Base-by-base conservation (phyloP, 208 protist species). In the Blastocrithidia nonstop region DNA sequence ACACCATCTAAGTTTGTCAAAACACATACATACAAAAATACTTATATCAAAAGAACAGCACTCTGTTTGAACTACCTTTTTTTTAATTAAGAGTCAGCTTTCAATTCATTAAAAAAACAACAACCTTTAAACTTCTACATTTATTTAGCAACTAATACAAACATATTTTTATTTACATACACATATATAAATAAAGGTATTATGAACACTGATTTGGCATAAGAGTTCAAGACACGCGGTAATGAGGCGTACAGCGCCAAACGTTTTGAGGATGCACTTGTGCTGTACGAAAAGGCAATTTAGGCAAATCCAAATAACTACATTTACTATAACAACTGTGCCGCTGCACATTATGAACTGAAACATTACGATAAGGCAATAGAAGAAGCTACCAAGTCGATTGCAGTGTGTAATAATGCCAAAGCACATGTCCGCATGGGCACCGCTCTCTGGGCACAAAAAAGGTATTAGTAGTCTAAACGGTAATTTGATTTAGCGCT, bases 321-420 rank as follows among this genome's bases (percentile, higher is more conserved):
- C 38, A 59, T 78, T 26, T 66, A 82, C 42, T 73, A 76, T 59
- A 92, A 88, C 61, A 96, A 96, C 64, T 62, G 71, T 32, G 70
- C 90, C n/a, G 80, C 84, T 2, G 77, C 73, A 21, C 68, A 77
- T 45, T 66, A 75, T 22, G 67, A 74, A 56, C 43, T 92, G 37
- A 68, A 73, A 36, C 57, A 78, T 26, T 91, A 86, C 59, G 53
- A 83, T 17, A 66, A 71, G 11, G 80, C 82, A 6, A 66, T 89
- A 32, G 50, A 70, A 25, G 72, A 80, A 39, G 80, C 80, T 0
- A 61, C 56, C 27, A 62, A 60, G 21, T 66, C 69, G 16, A 52
- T 90, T 29, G 38, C 31, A 6, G 47, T 86, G 23, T 50, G 65
- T 25, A 65, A 85, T 20, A 90, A 81, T 51, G 49, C 53, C 29